These are phyloP conservation scores for Collybia nuda DNA, from an alignment of 768 basidiomycete genomes.

Conservation along the genomic window DNA sequence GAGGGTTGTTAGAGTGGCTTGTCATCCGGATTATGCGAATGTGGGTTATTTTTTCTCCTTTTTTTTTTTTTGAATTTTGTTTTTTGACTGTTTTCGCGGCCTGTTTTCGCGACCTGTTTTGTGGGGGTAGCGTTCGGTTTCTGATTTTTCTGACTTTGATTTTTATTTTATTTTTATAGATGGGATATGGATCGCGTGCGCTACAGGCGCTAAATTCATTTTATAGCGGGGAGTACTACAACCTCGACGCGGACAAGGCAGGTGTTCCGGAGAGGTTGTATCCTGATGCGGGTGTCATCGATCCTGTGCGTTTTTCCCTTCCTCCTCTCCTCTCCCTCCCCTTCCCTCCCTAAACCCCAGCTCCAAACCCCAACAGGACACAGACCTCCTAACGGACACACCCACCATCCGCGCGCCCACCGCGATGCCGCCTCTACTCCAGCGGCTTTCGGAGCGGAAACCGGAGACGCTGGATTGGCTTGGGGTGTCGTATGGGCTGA, in stretches of 20 bases:
- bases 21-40: constrained; percentile 92
- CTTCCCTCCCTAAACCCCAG: too few species aligned
- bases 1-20: constrained; percentile 88
- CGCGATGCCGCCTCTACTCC: constrained; percentile 91
- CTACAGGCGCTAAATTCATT: constrained; percentile 85
- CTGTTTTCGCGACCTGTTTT: too few species aligned
- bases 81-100: constrained; percentile 5
- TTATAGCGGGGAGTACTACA: constrained; percentile 92
- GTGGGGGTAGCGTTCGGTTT: too few species aligned
- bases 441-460: constrained; percentile 84
- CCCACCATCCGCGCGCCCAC: constrained; percentile 69
- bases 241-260: constrained; percentile 72
- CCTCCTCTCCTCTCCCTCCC: background rate
- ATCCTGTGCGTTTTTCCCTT: constrained; percentile 30
- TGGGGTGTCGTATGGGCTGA: constrained; percentile 95
- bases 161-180: constrained; percentile 42
- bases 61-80: background rate
- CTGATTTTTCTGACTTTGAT: too few species aligned
- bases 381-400: constrained; percentile 72
- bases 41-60: constrained; percentile 41
- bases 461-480: constrained; percentile 92
- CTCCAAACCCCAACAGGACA: constrained; percentile 20
- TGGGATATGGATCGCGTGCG: constrained; percentile 95
- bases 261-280: constrained; percentile 59
- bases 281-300: constrained; percentile 53